Conservation (phyloP, 306 rosid genomes). For the Quercus suber region DNA sequence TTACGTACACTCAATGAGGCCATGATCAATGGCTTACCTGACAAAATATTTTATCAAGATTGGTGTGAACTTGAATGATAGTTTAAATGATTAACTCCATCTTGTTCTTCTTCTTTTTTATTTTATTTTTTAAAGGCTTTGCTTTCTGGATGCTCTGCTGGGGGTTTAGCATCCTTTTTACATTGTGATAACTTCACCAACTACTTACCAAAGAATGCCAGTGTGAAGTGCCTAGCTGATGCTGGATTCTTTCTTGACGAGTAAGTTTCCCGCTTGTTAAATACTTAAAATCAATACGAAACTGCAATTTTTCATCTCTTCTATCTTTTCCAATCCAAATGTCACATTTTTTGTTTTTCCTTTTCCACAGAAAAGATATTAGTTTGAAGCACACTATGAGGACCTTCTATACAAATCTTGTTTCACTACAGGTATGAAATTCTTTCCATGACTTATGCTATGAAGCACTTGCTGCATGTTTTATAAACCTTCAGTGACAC, state of each 20-base stretch:
- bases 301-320: background rate
- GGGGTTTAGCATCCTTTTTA: conserved; percentile 85
- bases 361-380: conserved; percentile 59
- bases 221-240: conserved; percentile 86
- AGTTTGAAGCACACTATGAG: conserved; percentile 67
- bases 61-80: conserved; percentile 10
- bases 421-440: conserved; percentile 62
- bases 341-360: background rate
- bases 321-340: background rate
- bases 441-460: background rate
- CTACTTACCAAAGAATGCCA: conserved; percentile 59
- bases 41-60: background rate
- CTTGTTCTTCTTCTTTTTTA: background rate
- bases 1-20: no score
- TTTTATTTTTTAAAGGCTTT: conserved; percentile 55
- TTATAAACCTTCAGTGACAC: background rate
- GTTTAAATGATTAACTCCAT: background rate
- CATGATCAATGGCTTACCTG: no score
- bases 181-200: conserved; percentile 75
- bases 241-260: conserved; percentile 94
- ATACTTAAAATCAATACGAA: background rate
- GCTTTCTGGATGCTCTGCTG: conserved; percentile 97
- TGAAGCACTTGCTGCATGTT: background rate
- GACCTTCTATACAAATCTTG: conserved; percentile 53
- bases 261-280: conserved; percentile 27